Evolutionary conservation across 208 protist species (phyloP), one percentile per base, ranked within the genome.

Genomic region (Kentomonas sorsogonicus): DNA sequence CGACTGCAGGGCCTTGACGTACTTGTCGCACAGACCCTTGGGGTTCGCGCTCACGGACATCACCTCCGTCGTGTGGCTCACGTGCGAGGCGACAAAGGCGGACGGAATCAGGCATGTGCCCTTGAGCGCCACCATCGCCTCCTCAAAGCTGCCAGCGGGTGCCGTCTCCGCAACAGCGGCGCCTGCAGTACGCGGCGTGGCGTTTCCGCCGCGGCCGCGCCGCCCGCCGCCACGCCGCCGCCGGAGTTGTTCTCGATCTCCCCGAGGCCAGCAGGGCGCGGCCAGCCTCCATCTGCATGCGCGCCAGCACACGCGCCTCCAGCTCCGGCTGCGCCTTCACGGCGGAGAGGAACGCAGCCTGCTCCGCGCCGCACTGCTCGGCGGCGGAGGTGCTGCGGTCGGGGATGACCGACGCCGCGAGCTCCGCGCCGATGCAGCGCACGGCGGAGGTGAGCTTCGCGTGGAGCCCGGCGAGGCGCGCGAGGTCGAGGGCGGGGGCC

Each of bases 101-200:
- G 79, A 74, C 26, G 77, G 67, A 23, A 83, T 26, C 26, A 77
- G 75, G 53, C 66, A 81, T 15, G 69, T 69, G 18, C 68, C 74
- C 36, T 77, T 78, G 25, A 86, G 60, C 23, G 25, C 59, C 30
- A 52, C 36, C 6, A 67, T 50, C 48, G 39, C 48, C 36, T 31
- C 53, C 25, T 69, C 47, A 0, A 59, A 15, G 11, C 20, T 53
- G 56, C 3, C 20, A 2, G 10, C 44, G 6, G 4, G 15, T 16
- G 22, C 4, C 26, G 29, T 6, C 26, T 31, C 26, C 15, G 45
- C 38, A 22, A 5, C 41, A 46, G 13, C 41, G 6, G 41, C 16
- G 18, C 41, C 5, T 46, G n/a, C n/a, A n/a, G n/a, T n/a, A n/a
- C n/a, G n/a, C n/a, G n/a, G n/a, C n/a, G n/a, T n/a, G n/a, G n/a